These are phyloP conservation scores for Beauveria asiatica DNA, from an alignment of 2,329 filamentous ascomycete genomes.

Conservation along the genomic window DNA sequence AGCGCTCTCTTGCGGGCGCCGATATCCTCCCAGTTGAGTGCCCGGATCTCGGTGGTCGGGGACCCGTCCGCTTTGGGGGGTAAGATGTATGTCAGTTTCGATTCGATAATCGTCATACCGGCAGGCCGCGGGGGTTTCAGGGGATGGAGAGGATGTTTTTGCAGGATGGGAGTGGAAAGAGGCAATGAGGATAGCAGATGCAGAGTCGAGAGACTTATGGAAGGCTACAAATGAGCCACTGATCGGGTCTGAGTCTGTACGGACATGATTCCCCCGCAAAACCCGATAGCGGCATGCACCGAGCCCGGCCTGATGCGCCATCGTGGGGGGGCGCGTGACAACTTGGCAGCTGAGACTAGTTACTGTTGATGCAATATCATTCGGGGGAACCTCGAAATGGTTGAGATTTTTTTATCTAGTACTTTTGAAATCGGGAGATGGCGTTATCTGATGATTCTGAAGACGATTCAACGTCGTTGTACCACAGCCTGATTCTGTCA, in stretches of 20 bases:
- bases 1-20: slow-evolving; percentile 34
- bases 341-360: background rate
- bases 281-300: background rate
- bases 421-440: no score
- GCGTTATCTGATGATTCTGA: no score
- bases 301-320: background rate
- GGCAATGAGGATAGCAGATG: background rate
- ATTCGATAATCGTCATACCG: background rate
- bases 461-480: no score
- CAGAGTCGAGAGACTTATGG: background rate
- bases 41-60: background rate
- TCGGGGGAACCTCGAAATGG: background rate
- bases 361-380: background rate
- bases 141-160: background rate
- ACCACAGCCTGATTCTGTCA: no score
- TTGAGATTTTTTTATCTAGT: no score
- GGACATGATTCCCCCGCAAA: background rate
- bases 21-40: slow-evolving; percentile 31
- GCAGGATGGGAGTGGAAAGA: background rate
- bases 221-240: background rate
- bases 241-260: background rate
- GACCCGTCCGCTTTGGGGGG: background rate
- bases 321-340: background rate
- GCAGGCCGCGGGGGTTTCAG: background rate
- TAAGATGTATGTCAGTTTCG: background rate